Evolutionary conservation across 495 filamentous ascomycete genomes (phyloP), one percentile per base, ranked within the genome.

Genomic region (Penicillium angulare): DNA sequence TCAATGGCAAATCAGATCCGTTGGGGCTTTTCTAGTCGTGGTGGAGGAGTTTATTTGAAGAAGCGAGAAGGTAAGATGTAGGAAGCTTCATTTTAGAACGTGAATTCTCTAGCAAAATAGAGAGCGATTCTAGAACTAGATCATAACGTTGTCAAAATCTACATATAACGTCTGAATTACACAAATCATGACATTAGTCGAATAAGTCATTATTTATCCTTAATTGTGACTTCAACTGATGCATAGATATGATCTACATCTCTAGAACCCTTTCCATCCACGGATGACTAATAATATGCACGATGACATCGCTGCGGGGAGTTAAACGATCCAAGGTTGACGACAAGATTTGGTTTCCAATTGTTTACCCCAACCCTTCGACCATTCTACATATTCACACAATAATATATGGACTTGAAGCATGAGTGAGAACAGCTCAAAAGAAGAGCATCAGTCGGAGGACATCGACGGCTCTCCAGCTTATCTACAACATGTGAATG

Each of bases 1-100:
- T 65, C 80, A 35, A 78, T 82, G 55, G 81, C 85, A 1, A 81
- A 83, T 43, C 86, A 89, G 71, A 87, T 87, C 45, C 67, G 80
- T 2, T 87, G 83, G 85, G 82, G 67, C 22, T 71, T 69, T 33
- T 26, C 50, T 1, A 48, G 50, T 35, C 61, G 63, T 21, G 63
- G 59, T 22, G 61, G 53, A 24, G 62, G 61, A 13, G 46, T 49
- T 12, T 64, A 61, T 22, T 44, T 64, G 47, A 56, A 54, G 20
- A 61, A 61, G 47, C 27, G 45, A 31, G 27, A 31, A 7, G 27
- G 27, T 7, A 31, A 31, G 27, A 31, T 31, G 27, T 31, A 31
- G 27, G n/a, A n/a, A n/a, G n/a, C n/a, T n/a, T n/a, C n/a, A n/a
- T n/a, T n/a, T n/a, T n/a, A n/a, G n/a, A n/a, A n/a, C n/a, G n/a